Evolutionary conservation across 2,329 filamentous ascomycete genomes (phyloP).

Genomic region (Podosphaera aphanis): DNA sequence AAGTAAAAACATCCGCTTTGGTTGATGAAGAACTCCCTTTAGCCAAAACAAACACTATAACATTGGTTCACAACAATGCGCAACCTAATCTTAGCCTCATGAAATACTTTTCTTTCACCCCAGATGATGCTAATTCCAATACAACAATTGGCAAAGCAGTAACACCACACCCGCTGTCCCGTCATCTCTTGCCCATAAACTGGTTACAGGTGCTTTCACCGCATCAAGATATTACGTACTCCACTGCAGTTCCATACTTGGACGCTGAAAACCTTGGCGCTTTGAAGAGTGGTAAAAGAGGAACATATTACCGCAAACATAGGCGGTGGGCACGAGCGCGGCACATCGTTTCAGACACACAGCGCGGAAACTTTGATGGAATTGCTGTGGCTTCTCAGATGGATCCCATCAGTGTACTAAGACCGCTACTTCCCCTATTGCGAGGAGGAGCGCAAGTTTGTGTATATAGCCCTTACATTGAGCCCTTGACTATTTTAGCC

Average conservation of each 20-base stretch:
- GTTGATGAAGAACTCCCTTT: conserved; percentile 3
- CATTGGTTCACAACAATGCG: conserved; percentile 55
- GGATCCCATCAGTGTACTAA: conserved; percentile 55
- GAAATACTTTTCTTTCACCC: conserved; percentile 73
- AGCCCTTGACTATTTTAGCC: conserved; percentile 52
- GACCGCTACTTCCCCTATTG: conserved; percentile 54
- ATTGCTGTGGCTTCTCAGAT: conserved; percentile 64
- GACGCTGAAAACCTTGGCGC: conserved; percentile 35
- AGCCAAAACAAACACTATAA: conserved; percentile 40
- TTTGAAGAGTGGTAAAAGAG: conserved; percentile 63
- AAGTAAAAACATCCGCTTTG: not conserved
- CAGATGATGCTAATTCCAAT: conserved; percentile 12
- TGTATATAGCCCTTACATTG: conserved; percentile 61
- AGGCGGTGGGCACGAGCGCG: conserved; percentile 55
- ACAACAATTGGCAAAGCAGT: conserved; percentile 23
- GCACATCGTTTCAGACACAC: conserved; percentile 49
- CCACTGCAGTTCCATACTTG: conserved; percentile 34
- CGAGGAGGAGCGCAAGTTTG: conserved; percentile 65
- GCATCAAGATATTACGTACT: conserved; percentile 48
- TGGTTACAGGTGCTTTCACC: conserved; percentile 83
- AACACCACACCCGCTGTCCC: conserved; percentile 49
- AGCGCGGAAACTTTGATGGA: conserved; percentile 57
- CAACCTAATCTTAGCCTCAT: conserved; percentile 75
- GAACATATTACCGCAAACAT: conserved; percentile 72
- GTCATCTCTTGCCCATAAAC: conserved; percentile 59